phyloP scores from a whole-genome alignment of 208 protist genomes.

The Herpetomonas tarakana region DNA sequence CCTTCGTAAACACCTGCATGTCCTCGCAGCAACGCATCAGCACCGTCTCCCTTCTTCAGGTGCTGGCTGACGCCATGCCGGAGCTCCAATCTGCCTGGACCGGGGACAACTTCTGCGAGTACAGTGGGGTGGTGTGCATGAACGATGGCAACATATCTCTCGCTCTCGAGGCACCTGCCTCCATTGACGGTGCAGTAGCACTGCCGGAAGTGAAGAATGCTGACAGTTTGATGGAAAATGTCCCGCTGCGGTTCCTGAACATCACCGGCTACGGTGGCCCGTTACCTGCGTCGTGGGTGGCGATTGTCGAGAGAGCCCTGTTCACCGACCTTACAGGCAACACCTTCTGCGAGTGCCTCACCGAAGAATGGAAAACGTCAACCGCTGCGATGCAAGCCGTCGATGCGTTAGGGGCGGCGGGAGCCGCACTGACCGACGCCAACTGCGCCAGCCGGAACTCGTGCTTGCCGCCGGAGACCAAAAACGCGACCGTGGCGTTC shows the following conservation, averaged over 20 bases:
- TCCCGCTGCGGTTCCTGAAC: not conserved
- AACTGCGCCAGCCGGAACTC: not conserved
- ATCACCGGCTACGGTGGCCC: not conserved
- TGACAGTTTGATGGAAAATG: not conserved
- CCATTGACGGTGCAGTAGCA: not conserved
- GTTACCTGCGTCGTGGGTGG: not conserved
- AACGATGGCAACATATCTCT: not conserved
- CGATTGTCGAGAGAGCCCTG: too few species aligned
- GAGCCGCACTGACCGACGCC: not conserved
- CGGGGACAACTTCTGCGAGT: not conserved
- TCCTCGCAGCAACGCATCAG: not conserved
- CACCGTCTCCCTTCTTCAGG: not conserved
- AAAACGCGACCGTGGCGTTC: not conserved
- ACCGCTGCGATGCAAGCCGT: not conserved
- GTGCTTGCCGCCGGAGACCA: not conserved
- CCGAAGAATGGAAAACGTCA: not conserved
- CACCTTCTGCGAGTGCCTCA: not conserved
- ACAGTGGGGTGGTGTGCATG: not conserved
- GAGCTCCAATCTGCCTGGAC: not conserved
- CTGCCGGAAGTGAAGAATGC: not conserved
- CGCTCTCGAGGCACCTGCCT: not conserved
- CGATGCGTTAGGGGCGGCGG: not conserved
- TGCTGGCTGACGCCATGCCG: not conserved
- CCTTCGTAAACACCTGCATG: not conserved
- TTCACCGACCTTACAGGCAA: not conserved